Percentiles rank a stretch among this genome's conserved stretches.
These are phyloP conservation scores for Xylaria castorea DNA, from an alignment of 495 filamentous ascomycete genomes.

Conservation along the genomic window DNA sequence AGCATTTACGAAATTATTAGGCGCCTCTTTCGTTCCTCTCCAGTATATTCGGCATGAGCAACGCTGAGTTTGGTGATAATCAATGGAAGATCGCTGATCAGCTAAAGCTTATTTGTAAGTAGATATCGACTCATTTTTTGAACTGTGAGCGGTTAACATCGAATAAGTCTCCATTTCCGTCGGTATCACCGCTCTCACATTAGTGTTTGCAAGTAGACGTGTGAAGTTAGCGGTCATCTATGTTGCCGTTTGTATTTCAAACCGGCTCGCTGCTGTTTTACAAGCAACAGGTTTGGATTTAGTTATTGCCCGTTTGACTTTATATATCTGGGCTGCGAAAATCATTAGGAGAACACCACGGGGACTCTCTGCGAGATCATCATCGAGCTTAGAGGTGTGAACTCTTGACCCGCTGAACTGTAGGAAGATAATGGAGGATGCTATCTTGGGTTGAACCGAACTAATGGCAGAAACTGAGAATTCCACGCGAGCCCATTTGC, in stretches of 20 bases:
- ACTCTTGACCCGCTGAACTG: neutral
- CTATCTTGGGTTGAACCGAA: too few relatives aligned
- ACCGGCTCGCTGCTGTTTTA: neutral
- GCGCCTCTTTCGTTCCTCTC: slow-evolving; percentile 26
- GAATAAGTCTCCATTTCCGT: slow-evolving; percentile 11
- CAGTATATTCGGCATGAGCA: slow-evolving; percentile 30
- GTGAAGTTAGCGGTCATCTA: neutral
- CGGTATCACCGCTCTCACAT: neutral
- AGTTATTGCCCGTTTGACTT: neutral
- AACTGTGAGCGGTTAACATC: neutral
- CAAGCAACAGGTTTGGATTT: neutral
- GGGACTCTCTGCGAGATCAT: neutral
- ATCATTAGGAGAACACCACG: neutral
- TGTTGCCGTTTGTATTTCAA: neutral
- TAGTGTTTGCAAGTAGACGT: slow-evolving; percentile 10
- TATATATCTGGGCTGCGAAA: neutral
- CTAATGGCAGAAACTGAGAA: neutral
- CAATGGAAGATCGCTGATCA: slow-evolving; percentile 6
- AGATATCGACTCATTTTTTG: neutral
- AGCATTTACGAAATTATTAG: neutral
- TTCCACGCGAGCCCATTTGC: neutral
- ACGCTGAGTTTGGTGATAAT: slow-evolving; percentile 25
- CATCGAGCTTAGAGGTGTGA: neutral
- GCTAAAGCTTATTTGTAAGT: slow-evolving; percentile 14
- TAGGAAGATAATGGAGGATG: neutral